Base-by-base conservation (phyloP, 2,329 filamentous ascomycete species). In the Cladobotryum protrusum region DNA sequence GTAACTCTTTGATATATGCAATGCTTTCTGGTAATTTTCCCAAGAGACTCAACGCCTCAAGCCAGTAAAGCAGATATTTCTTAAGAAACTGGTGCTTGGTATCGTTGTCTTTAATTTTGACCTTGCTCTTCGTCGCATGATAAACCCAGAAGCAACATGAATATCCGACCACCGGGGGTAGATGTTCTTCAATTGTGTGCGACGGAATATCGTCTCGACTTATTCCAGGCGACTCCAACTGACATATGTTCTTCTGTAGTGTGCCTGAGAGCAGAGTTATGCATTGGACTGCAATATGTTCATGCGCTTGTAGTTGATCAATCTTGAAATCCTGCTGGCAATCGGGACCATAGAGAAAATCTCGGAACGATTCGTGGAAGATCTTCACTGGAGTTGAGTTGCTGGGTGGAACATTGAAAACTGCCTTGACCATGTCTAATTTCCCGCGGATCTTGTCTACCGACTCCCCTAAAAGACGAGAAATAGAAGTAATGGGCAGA, bases 41-140 rank as follows among this genome's bases (percentile, higher is more conserved):
- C 20, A 70, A 50, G 15, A 67, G 56, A 48, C 62, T 63, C 13
- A 71, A 53, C 13, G 62, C 67, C 54, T 72, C 67, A 12, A 72
- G 57, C 68, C 67, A 72, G 50, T 72, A 58, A 4, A 73, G 67
- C 43, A 72, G 58, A 50, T 71, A 65, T 8, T 50, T 33, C 20
- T 59, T 47, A 2, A 74, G 57, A 53, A 74, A 74, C 59, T 57
- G 9, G 5, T 49, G 35, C 6, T 19, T 48, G 34, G 35, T 6
- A 4, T 52, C 15, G 17, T 53, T 51, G 44, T 69, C 63, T 43
- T 52, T 48, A 50, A 67, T 59, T 36, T 49, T 57, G 41, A 35
- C 20, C 32, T 52, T 52, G 54, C 62, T 63, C 29, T 59, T 45
- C 9, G 40, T 53, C 8, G 63, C 40, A 54, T 72, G 69, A 45